Percentiles rank a stretch among this genome's conserved stretches.
phyloP scores from a whole-genome alignment of 495 filamentous ascomycete genomes.

The Viridothelium virens region DNA sequence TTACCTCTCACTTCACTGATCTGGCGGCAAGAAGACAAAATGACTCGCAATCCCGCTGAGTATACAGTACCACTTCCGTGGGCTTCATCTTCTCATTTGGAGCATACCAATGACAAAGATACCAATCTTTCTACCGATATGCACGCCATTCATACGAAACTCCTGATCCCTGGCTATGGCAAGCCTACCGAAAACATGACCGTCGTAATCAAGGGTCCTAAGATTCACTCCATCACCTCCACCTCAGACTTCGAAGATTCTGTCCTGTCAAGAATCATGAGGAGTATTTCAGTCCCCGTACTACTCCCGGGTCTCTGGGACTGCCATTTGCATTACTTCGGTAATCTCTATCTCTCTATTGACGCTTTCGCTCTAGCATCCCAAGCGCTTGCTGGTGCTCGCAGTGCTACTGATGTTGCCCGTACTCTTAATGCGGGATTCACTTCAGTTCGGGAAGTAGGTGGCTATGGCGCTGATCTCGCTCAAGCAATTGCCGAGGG shows the following conservation, averaged over 20 bases:
- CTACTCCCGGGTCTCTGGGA: conserved; percentile 28
- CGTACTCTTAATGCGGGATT: conserved; percentile 18
- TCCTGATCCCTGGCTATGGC: conserved; percentile 23
- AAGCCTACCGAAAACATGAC: conserved; percentile 18
- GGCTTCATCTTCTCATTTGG: background rate
- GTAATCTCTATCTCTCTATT: background rate
- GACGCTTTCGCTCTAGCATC: conserved; percentile 14
- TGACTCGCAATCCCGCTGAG: background rate
- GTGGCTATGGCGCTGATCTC: conserved; percentile 17
- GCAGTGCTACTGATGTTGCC: conserved; percentile 16
- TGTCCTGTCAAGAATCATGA: background rate
- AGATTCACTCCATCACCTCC: background rate
- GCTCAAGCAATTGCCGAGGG: conserved; percentile 17
- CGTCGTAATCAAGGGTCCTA: conserved; percentile 16
- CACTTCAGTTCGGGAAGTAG: conserved; percentile 13
- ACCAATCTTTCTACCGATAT: background rate
- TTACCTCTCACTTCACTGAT: background rate
- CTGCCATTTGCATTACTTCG: conserved; percentile 25
- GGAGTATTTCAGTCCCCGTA: conserved; percentile 15
- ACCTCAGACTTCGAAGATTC: background rate
- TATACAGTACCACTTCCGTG: background rate
- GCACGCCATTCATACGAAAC: conserved; percentile 6
- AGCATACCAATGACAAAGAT: background rate
- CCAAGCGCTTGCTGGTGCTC: conserved; percentile 17
- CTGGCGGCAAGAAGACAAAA: background rate